phyloP scores from a whole-genome alignment of 257 asterid species.

The Vinca minor region DNA sequence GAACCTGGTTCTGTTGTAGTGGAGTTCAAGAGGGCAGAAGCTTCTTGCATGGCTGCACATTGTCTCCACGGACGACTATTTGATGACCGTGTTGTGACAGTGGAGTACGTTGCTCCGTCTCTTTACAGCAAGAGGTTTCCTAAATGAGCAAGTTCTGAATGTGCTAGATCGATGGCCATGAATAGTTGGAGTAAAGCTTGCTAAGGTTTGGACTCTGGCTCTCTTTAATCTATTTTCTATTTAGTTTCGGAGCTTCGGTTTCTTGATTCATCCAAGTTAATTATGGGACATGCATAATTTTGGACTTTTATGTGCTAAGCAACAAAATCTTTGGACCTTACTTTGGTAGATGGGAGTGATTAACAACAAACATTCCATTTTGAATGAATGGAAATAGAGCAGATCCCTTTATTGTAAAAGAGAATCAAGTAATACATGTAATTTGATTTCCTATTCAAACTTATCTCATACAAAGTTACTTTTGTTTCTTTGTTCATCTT shows the following conservation, averaged over 20 bases:
- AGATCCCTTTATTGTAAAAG: neutral
- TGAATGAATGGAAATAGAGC: neutral
- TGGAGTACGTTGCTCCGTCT: conserved; percentile 46
- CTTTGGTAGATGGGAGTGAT: no score
- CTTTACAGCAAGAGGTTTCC: conserved; percentile 41
- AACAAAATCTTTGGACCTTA: neutral
- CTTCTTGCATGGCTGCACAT: conserved; percentile 84
- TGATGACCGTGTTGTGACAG: conserved; percentile 59
- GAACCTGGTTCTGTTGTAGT: conserved; percentile 55
- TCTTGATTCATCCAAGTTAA: neutral
- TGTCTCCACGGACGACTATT: conserved; percentile 68
- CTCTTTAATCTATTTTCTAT: neutral
- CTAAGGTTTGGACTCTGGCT: neutral
- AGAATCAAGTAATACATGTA: neutral
- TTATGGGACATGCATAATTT: no score
- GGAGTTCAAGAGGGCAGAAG: conserved; percentile 73
- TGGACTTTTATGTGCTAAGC: neutral
- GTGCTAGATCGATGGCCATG: neutral
- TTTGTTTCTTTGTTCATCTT: no score
- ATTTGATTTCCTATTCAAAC: no score
- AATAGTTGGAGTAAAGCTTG: no score
- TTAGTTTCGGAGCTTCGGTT: neutral
- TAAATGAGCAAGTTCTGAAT: no score
- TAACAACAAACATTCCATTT: no score
- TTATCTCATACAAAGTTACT: no score